Conservation (phyloP, 495 filamentous ascomycete species). For the Aspergillus baeticus region DNA sequence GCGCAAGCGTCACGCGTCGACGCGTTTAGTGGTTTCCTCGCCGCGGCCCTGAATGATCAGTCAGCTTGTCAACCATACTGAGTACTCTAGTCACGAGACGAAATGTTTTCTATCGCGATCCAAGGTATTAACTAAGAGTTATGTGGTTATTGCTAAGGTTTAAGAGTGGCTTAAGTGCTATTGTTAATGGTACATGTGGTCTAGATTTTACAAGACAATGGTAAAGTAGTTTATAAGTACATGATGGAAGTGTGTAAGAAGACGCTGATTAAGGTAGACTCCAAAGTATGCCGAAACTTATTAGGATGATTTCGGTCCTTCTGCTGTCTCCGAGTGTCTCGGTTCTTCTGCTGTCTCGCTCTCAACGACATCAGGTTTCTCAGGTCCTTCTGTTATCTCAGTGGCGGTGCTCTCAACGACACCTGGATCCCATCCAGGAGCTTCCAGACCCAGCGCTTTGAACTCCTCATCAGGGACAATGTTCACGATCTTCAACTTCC, state of each 20-base stretch:
- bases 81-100: too few species aligned
- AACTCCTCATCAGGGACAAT: constrained; percentile 73
- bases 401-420: constrained; percentile 10
- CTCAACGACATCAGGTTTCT: too few species aligned
- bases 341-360: too few species aligned
- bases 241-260: not conserved
- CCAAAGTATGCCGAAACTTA: not conserved
- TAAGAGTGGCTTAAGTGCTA: not conserved
- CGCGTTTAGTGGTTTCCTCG: constrained; percentile 40
- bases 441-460: constrained; percentile 38
- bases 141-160: not conserved
- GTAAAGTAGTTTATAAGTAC: constrained; percentile 10
- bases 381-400: not conserved
- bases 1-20: constrained; percentile 35
- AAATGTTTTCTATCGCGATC: too few species aligned
- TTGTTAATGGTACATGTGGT: constrained; percentile 8
- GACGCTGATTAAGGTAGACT: not conserved
- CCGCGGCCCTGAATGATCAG: constrained; percentile 8
- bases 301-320: constrained; percentile 8
- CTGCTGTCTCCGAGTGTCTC: too few species aligned
- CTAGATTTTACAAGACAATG: constrained; percentile 13
- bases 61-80: not conserved
- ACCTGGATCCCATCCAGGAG: constrained; percentile 39
- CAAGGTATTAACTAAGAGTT: too few species aligned
- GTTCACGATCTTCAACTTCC: constrained; percentile 71